Percentiles rank a stretch among this genome's conserved stretches.
Conservation (phyloP, 805 yeast species). For the Candida arabinofermentans region DNA sequence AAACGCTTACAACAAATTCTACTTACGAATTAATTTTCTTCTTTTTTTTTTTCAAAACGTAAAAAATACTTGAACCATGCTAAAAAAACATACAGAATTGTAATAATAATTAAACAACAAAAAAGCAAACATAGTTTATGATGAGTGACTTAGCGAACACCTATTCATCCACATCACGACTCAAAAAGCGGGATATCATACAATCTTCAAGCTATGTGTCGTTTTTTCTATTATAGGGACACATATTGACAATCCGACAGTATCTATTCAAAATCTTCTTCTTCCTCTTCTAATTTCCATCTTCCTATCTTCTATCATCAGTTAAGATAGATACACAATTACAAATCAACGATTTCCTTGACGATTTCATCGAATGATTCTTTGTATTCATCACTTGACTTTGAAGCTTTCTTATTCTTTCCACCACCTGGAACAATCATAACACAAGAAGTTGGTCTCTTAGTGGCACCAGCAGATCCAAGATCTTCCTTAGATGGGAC, state of each 20-base stretch:
- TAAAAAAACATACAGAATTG: background rate
- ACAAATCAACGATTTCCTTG: constrained; percentile 69
- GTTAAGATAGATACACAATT: constrained; percentile 8
- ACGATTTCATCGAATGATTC: constrained; percentile 91
- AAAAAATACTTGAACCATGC: background rate
- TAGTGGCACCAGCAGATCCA: constrained; percentile 98
- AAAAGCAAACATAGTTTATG: background rate
- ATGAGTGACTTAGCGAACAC: too few species aligned
- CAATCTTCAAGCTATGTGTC: too few species aligned
- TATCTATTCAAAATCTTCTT: background rate
- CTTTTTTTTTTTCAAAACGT: too few species aligned
- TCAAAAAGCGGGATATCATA: too few species aligned
- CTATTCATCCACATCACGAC: too few species aligned
- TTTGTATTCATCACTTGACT: constrained; percentile 81
- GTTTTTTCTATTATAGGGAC: too few species aligned
- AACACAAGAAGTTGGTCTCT: constrained; percentile 97
- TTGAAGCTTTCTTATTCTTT: constrained; percentile 66
- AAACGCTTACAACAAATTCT: too few species aligned
- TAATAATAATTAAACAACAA: background rate
- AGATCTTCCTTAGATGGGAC: constrained; percentile 97
- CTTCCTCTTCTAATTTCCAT: background rate
- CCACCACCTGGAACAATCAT: constrained; percentile 97
- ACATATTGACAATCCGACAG: too few species aligned
- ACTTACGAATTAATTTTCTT: too few species aligned
- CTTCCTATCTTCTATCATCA: too few species aligned